Evolutionary conservation across 202 grass and related monocot genomes (phyloP), one percentile per base, ranked within the genome.

Genomic region (Setaria viridis): DNA sequence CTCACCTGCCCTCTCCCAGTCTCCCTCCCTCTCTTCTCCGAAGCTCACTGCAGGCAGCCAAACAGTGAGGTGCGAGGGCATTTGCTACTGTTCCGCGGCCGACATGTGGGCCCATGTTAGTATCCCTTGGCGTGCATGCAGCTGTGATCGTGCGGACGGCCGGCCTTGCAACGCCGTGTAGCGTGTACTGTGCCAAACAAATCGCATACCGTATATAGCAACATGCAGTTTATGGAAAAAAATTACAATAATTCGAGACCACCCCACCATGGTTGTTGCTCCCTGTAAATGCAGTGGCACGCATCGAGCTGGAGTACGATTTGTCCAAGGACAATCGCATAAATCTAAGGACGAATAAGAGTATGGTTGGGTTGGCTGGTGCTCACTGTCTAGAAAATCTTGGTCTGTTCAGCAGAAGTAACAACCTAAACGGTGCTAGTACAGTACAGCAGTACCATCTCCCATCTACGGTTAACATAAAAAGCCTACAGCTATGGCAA

Each of bases 21-120:
- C 25, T 25, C 25, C 25, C 25, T 25, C 25, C 25, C 25, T 25
- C 25, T 25, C 25, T 25, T 25, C 25, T 25, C 25, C 25, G 25
- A 25, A 25, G 25, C 25, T 25, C 25, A 25, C 25, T 25, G 25
- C 25, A 25, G 25, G 25, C 25, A 25, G 25, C 25, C 25, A 25
- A 25, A 25, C 25, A 25, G 25, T 58, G 4, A 49, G n/a, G 10
- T 9, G 4, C 46, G 34, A 56, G 62, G 62, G n/a, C 25, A 25
- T 63, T 37, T 47, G 19, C 17, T 2, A 46, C 58, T 76, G 43
- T 68, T 89, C 32, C 70, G 21, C 51, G 53, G 10, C 70, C 54
- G 82, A 71, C 82, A 81, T 56, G n/a, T 64, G 71, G 77, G 11
- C 62, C 70, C 45, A 46, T 11, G 78, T 45, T 81, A 69, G 81